These are phyloP conservation scores for Populus deltoides DNA, from an alignment of 345 rosid genomes.

Conservation along the genomic window DNA sequence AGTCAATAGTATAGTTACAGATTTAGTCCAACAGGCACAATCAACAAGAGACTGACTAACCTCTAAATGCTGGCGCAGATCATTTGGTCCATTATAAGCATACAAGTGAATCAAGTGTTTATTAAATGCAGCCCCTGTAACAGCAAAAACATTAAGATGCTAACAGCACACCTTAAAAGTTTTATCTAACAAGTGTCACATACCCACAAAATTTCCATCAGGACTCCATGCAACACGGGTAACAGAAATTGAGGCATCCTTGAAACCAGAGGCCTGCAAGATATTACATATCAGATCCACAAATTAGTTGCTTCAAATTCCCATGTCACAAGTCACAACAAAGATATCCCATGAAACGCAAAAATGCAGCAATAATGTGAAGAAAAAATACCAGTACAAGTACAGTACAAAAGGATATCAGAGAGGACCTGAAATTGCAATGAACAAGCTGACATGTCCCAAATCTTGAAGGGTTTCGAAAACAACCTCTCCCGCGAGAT, in stretches of 20 bases:
- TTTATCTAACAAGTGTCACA: conserved; percentile 16
- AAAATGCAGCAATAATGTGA: background rate
- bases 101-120: conserved; percentile 72
- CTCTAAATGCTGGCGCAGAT: conserved; percentile 59
- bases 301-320: conserved; percentile 10
- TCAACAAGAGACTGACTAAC: conserved; percentile 26
- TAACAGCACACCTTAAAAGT: conserved; percentile 9
- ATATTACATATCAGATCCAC: background rate
- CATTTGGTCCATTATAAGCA: conserved; percentile 49
- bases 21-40: conserved; percentile 1
- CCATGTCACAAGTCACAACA: background rate
- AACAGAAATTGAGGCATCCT: conserved; percentile 27
- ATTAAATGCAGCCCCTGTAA: conserved; percentile 68
- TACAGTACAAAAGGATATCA: conserved; percentile 10
- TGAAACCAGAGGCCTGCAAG: conserved; percentile 27
- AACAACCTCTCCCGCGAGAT: conserved; percentile 55
- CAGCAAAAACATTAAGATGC: conserved; percentile 29
- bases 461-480: conserved; percentile 69
- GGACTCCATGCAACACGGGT: conserved; percentile 37
- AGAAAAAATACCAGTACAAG: conserved; percentile 9
- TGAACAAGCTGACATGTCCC: conserved; percentile 58
- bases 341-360: background rate
- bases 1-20: conserved; percentile 12
- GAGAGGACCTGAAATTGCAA: conserved; percentile 68
- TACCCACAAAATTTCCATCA: conserved; percentile 41